Evolutionary conservation across 2,329 filamentous ascomycete species (phyloP), one percentile per base, ranked within the genome.

Genomic region (Phialocephala subalpina): DNA sequence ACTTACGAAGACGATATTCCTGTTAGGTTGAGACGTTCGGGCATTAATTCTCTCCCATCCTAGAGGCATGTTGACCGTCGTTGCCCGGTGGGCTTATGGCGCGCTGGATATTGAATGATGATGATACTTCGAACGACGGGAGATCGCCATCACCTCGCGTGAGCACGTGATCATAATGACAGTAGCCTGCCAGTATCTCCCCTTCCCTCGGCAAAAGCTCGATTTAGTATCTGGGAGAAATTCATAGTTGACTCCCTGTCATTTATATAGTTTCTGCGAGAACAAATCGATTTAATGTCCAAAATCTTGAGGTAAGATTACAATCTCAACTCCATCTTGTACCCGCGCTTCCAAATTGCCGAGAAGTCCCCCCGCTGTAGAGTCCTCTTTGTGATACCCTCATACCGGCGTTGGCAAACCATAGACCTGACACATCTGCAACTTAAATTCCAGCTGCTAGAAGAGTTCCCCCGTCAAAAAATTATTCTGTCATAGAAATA

Each of bases 1-100:
- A 42, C 45, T 49, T 33, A 53, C 49, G 81, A 97, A 97, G 76
- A 92, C 87, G 72, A 97, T 92, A 67, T 88, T 86, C 25, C 87
- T 83, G 73, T 96, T 97, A 8, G 93, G 92, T 65, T 92, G 90
- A 62, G 90, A 87, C 55, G 84, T 86, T 74, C 86, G 91, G 72
- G 89, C 89, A 74, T 97, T 97, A 59, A 97, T 82, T 68, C 93
- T 87, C 80, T 93, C 87, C 75, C 93, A 92, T 61, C 92, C 92
- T 64, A 93, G 80, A 58, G 92, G 91, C 92, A 96, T 96, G 35
- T 58, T 78, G 45, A 40, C 8, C 7, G 55, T 38, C 16, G 53
- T 56, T 56, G 29, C 1, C 2, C 27, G 22, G 27, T 11, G n/a
- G n/a, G n/a, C n/a, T n/a, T n/a, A n/a, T n/a, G n/a, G n/a, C n/a